These are phyloP conservation scores for Neurospora sp. DNA, from an alignment of 495 filamentous ascomycete species.

Conservation along the genomic window DNA sequence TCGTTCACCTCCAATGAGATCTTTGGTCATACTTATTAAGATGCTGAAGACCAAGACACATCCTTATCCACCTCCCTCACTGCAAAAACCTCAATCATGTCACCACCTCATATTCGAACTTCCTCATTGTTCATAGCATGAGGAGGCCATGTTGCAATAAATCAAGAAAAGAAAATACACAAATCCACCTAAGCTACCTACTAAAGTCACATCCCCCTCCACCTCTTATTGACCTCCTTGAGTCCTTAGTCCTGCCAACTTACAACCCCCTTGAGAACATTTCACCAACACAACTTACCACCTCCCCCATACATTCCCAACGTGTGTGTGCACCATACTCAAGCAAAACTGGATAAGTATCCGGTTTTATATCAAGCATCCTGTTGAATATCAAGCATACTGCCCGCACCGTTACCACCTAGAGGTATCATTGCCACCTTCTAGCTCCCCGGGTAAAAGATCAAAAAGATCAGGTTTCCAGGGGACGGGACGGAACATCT, in stretches of 20 bases:
- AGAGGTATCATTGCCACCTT: too few relatives aligned
- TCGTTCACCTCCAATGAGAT: not conserved
- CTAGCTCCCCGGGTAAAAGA: too few relatives aligned
- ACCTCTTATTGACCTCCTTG: not conserved
- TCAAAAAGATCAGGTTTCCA: too few relatives aligned
- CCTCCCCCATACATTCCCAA: not conserved
- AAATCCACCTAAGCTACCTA: not conserved
- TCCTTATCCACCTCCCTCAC: not conserved
- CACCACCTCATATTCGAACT: not conserved
- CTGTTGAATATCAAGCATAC: too few relatives aligned
- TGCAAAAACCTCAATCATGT: not conserved
- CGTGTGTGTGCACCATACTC: not conserved
- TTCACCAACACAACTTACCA: not conserved
- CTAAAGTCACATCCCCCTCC: not conserved
- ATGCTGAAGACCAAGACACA: not conserved
- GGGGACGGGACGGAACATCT: too few relatives aligned
- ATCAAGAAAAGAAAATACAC: not conserved
- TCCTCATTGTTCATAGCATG: not conserved
- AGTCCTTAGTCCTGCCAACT: not conserved
- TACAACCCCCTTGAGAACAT: not conserved
- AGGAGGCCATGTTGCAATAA: not conserved
- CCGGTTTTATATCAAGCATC: too few relatives aligned
- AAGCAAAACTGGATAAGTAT: not conserved
- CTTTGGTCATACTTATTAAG: not conserved
- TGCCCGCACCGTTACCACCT: too few relatives aligned